Evolutionary conservation across 495 filamentous ascomycete species (phyloP), one percentile per base, ranked within the genome.

Genomic region (Lineolata rhizophorae): DNA sequence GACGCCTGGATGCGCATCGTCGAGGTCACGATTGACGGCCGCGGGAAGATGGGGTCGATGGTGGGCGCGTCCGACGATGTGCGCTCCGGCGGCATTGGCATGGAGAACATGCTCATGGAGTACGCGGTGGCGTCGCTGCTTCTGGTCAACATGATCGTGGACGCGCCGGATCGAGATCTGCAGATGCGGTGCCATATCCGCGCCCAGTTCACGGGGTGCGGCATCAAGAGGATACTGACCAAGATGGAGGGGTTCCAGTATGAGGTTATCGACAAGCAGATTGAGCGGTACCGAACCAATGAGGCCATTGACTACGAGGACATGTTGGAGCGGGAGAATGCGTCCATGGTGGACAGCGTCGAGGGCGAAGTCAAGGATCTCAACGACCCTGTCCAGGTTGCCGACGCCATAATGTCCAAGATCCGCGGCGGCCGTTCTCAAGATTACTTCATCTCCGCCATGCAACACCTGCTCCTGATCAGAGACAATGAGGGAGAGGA

Each of bases 191-290:
- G 83, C 41, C 90, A 97, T 54, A 83, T 97, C 42, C 66, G 87
- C 25, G 85, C 90, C 19, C 87, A 94, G 54, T 94, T 97, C 46
- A 92, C 74, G 40, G 80, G 79, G 48, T 93, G 84, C 55, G 87
- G 87, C 31, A 78, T 97, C 63, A 85, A 82, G 57, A 71, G 90
- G 40, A 82, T 97, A 37, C 54, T 94, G 52, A 71, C 62, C 31
- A 97, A 97, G 65, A 93, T 97, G 87, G 87, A 93, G 50, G 79
- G 67, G 20, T 97, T 97, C 60, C 81, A 95, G 51, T 97, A 95
- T 54, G 90, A 97, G 40, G 66, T 90, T 36, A 92, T 97, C 40
- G 84, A 97, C 59, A 95, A 94, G 61, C 87, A 97, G 56, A 76
- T 95, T 38, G 84, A 95, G 50, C 70, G 73, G 25, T 97, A 87